Conservation (phyloP, 2,329 filamentous ascomycete species). For the Periconia sp. region DNA sequence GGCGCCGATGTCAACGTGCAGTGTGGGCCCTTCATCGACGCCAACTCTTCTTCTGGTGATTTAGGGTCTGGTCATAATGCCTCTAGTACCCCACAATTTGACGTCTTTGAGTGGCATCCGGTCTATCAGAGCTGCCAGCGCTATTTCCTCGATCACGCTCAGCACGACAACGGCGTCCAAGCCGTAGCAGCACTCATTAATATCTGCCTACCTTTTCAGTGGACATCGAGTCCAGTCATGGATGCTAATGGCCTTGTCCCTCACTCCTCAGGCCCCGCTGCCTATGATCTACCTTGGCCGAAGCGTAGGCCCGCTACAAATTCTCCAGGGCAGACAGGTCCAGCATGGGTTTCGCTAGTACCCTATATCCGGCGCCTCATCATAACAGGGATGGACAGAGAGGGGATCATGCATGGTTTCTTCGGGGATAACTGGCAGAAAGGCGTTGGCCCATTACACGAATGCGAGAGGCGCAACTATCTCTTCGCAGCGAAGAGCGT, state of each 20-base stretch:
- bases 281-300: slow-evolving; percentile 50
- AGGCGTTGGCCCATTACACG: slow-evolving; percentile 82
- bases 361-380: slow-evolving; percentile 93
- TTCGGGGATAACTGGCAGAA: slow-evolving; percentile 91
- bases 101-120: slow-evolving; percentile 92
- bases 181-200: slow-evolving; percentile 90
- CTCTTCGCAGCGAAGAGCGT: slow-evolving; percentile 93
- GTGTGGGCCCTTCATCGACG: too few relatives aligned
- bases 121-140: slow-evolving; percentile 87
- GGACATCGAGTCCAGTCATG: slow-evolving; percentile 57
- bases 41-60: slow-evolving; percentile 29
- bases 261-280: slow-evolving; percentile 37
- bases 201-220: slow-evolving; percentile 88
- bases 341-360: slow-evolving; percentile 70
- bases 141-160: slow-evolving; percentile 91
- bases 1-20: too few relatives aligned
- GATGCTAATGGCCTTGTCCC: slow-evolving; percentile 41
- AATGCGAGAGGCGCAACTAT: slow-evolving; percentile 91
- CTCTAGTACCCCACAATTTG: slow-evolving; percentile 59
- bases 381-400: slow-evolving; percentile 87
- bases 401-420: slow-evolving; percentile 87
- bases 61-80: slow-evolving; percentile 28
- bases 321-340: slow-evolving; percentile 42
- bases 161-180: slow-evolving; percentile 84
- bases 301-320: slow-evolving; percentile 46